Evolutionary conservation across 352 stramenopile species (phyloP).

Genomic region (Saprolegnia diclina): DNA sequence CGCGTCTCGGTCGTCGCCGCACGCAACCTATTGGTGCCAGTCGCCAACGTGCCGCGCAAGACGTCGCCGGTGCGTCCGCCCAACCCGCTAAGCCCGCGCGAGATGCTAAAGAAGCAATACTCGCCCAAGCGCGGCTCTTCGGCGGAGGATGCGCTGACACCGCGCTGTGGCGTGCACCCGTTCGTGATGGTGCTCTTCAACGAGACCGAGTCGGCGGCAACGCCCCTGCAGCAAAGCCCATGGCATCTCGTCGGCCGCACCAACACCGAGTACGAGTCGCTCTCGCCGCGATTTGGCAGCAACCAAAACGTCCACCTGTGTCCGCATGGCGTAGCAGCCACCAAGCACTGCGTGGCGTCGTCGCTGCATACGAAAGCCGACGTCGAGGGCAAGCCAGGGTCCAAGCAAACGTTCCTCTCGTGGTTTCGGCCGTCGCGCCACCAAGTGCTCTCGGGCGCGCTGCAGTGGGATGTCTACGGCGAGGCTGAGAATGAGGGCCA

Average conservation of each 20-base stretch:
- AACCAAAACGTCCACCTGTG: constrained; percentile 54
- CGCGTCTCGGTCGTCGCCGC: constrained; percentile 61
- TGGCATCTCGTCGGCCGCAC: constrained; percentile 57
- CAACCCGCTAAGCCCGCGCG: background rate
- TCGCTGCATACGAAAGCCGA: constrained; percentile 16
- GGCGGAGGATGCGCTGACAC: background rate
- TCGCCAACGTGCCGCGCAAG: background rate
- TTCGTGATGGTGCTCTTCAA: constrained; percentile 68
- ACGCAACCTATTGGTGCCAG: constrained; percentile 34
- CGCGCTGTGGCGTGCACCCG: constrained; percentile 36
- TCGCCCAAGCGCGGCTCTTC: background rate
- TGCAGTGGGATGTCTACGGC: constrained; percentile 25
- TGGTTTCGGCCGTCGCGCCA: constrained; percentile 23
- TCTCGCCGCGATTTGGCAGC: constrained; percentile 59
- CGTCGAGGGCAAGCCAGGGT: background rate
- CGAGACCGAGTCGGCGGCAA: constrained; percentile 1
- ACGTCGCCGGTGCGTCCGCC: background rate
- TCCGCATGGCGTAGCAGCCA: constrained; percentile 57
- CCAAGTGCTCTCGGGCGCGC: constrained; percentile 9
- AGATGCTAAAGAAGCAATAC: constrained; percentile 5
- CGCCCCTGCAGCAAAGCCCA: constrained; percentile 6
- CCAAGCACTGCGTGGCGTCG: constrained; percentile 42
- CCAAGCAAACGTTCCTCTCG: background rate
- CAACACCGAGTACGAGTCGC: constrained; percentile 79
- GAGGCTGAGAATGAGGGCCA: constrained; percentile 20